Evolutionary conservation across 2,329 filamentous ascomycete species (phyloP), one percentile per base, ranked within the genome.

Genomic region (Ceratocystis eucalypticola): DNA sequence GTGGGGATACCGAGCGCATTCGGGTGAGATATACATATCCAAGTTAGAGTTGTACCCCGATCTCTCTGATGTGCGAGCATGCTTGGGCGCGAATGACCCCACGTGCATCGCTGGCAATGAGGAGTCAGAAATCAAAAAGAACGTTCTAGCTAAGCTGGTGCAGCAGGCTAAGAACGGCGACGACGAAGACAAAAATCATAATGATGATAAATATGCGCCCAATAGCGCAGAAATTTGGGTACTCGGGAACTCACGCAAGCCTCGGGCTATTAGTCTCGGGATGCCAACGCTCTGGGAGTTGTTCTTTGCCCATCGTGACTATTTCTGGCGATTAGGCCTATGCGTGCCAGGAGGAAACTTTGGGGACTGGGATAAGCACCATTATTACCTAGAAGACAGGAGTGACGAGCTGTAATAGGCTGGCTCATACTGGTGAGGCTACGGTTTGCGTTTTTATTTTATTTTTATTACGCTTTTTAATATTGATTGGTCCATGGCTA

Each of bases 271-370:
- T 48, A 65, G 65, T 7, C 59, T 68, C 41, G 67, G 61, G n/a
- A 64, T 68, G 15, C 67, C 67, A 71, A 89, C 88, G 74, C 81
- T 95, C n/a, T 96, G 93, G 91, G 85, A 96, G 76, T 78, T 96
- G 6, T 87, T 97, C 73, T 96, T 95, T 75, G 89, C 92, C 0
- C 94, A 99, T 76, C 80, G 94, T 48, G 94, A 99, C 77, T 99
- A 99, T 75, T 97, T 99, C 76, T 96, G 91, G 89, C 82, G 94
- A 66, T 75, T 99, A 65, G 94, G 94, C 0, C 77, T 97, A 41
- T 99, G 94, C 76, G 80, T 96, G 1, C 92, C 93, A 0, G 88
- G 88, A 12, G 88, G 89, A 12, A 87, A 88, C 73, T 86, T 86
- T 2, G 78, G 79, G 59, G 82, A 89, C 70, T 89, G 87, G 87